Evolutionary conservation across 345 rosid species (phyloP).

Genomic region (Geranium rotundifolium): DNA sequence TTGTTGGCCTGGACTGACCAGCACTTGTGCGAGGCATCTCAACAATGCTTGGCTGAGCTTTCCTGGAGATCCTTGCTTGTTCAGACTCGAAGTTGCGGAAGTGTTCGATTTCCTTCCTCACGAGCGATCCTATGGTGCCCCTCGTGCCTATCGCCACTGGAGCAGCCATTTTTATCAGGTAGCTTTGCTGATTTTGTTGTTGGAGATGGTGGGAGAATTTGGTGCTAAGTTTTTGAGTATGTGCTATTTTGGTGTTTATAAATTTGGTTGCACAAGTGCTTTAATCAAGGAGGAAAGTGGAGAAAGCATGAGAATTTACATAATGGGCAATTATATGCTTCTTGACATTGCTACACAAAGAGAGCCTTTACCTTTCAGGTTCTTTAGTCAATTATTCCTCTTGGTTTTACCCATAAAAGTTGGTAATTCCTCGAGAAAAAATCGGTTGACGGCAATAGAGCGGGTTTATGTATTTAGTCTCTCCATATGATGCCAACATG

Average conservation of each 20-base stretch:
- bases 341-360: not conserved
- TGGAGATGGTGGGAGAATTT: too few relatives aligned
- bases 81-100: slow-evolving; percentile 29
- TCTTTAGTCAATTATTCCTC: too few relatives aligned
- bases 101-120: slow-evolving; percentile 60
- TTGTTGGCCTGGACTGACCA: slow-evolving; percentile 23
- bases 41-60: slow-evolving; percentile 15
- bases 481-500: too few relatives aligned
- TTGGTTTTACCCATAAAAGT: not conserved
- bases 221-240: too few relatives aligned
- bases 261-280: too few relatives aligned
- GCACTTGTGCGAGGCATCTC: slow-evolving; percentile 6
- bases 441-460: too few relatives aligned
- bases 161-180: not conserved
- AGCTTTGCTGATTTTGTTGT: not conserved
- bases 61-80: slow-evolving; percentile 14
- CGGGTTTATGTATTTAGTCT: too few relatives aligned
- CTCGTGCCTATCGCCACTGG: slow-evolving; percentile 54
- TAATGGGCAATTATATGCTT: not conserved
- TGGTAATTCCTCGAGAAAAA: too few relatives aligned
- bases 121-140: slow-evolving; percentile 70
- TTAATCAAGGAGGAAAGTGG: not conserved
- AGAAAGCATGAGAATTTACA: not conserved
- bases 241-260: too few relatives aligned
- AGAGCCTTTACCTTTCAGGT: not conserved